Percentiles rank a stretch among this genome's conserved stretches.
phyloP scores from a whole-genome alignment of 164 flowering plant genomes.

The Euptelea pleiosperma region DNA sequence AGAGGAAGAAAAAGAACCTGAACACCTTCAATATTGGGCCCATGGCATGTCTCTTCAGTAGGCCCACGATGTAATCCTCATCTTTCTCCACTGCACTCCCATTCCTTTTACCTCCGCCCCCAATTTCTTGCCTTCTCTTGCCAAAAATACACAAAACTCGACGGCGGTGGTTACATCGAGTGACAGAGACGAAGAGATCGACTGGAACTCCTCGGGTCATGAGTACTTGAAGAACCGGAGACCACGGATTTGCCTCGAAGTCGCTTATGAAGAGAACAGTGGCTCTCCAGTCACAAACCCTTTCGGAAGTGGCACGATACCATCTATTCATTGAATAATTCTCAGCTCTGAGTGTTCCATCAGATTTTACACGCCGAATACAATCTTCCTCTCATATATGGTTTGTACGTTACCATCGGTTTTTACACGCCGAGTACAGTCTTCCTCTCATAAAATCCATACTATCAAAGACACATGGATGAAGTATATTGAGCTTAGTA shows the following conservation, averaged over 20 bases:
- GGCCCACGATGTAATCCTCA: constrained; percentile 39
- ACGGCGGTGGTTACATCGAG: constrained; percentile 4
- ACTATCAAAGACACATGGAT: too few species aligned
- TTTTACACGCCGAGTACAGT: too few species aligned
- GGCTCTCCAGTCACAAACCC: constrained; percentile 43
- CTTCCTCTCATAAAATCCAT: too few species aligned
- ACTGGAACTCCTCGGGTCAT: constrained; percentile 49
- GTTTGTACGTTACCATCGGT: too few species aligned
- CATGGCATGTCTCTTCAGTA: constrained; percentile 50
- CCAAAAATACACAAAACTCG: constrained; percentile 9
- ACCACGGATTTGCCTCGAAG: constrained; percentile 44
- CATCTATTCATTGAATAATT: too few species aligned
- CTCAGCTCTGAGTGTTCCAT: too few species aligned
- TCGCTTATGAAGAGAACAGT: constrained; percentile 44
- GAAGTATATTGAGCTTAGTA: too few species aligned
- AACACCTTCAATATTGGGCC: constrained; percentile 43
- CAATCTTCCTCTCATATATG: too few species aligned
- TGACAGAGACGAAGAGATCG: constrained; percentile 22
- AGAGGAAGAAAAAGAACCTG: constrained; percentile 31
- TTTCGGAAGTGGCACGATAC: constrained; percentile 33
- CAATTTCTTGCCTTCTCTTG: constrained; percentile 6
- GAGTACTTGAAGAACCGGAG: constrained; percentile 44
- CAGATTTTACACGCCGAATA: too few species aligned
- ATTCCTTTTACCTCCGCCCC: constrained; percentile 18
- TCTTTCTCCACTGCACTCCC: constrained; percentile 33